A percentile compares a stretch with the other conserved stretches of the same genome.
phyloP scores from a whole-genome alignment of 139 green algal genomes.

The Zygnema cylindricum region DNA sequence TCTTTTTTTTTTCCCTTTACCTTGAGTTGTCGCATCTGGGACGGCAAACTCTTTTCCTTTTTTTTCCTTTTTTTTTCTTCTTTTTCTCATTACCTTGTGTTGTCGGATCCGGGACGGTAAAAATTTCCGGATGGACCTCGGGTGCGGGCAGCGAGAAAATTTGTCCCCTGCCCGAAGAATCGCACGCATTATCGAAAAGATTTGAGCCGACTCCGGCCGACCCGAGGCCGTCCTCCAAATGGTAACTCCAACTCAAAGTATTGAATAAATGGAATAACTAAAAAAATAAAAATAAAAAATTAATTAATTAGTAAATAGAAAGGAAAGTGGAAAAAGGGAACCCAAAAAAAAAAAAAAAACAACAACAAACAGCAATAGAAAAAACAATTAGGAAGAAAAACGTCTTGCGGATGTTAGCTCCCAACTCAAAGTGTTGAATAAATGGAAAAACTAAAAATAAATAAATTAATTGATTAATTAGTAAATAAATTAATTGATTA shows the following conservation, averaged over 20 bases:
- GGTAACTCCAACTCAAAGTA: not conserved
- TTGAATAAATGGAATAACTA: not conserved
- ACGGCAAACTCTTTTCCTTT: no score
- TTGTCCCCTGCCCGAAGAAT: not conserved
- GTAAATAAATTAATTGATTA: no score
- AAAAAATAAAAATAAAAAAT: not conserved
- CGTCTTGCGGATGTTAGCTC: no score
- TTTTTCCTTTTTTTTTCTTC: no score
- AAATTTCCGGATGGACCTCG: not conserved
- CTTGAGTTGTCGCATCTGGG: no score
- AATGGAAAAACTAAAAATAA: no score
- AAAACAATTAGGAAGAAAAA: no score
- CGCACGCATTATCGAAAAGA: slow-evolving; percentile 1
- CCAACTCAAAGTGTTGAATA: no score
- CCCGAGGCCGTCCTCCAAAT: slow-evolving; percentile 2
- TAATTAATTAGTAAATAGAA: not conserved
- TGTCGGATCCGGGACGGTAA: not conserved
- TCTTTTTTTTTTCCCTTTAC: no score
- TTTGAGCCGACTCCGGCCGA: not conserved
- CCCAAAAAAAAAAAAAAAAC: no score
- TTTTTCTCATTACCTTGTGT: not conserved
- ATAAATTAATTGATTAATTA: no score
- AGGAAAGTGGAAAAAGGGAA: not conserved
- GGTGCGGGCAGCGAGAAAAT: not conserved
- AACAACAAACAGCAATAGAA: no score